Conservation (phyloP, 2,329 filamentous ascomycete genomes). For the Dactylellina parvicollis region DNA sequence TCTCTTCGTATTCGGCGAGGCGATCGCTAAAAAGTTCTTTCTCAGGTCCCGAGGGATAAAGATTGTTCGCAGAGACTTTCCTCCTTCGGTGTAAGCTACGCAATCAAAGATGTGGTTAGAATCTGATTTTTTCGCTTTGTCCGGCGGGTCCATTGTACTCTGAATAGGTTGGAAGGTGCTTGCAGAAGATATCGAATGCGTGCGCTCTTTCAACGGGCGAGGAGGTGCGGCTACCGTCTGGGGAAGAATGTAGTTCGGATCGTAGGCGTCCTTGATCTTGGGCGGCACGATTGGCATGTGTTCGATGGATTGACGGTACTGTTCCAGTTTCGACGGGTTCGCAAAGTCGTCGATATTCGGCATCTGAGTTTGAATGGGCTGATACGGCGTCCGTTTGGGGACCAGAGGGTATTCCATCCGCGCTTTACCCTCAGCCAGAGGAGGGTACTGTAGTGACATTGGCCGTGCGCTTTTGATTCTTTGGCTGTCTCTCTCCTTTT, state of each 20-base stretch:
- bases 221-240: conserved; percentile 8
- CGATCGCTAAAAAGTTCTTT: conserved; percentile 76
- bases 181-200: neutral
- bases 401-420: conserved; percentile 46
- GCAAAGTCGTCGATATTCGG: conserved; percentile 51
- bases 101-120: conserved; percentile 76
- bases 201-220: conserved; percentile 57
- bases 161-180: conserved; percentile 5
- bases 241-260: conserved; percentile 35
- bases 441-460: conserved; percentile 36
- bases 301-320: conserved; percentile 42
- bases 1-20: conserved; percentile 76
- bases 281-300: conserved; percentile 43
- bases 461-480: conserved; percentile 38
- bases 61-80: conserved; percentile 82
- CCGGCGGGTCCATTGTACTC: conserved; percentile 13
- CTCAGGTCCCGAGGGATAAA: conserved; percentile 84
- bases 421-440: conserved; percentile 19
- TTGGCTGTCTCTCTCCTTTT: conserved; percentile 41
- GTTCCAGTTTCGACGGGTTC: conserved; percentile 45
- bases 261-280: conserved; percentile 49
- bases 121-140: conserved; percentile 56
- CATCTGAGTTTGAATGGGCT: conserved; percentile 23
- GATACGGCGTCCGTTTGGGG: conserved; percentile 35
- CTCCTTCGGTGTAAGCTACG: conserved; percentile 88